Conservation (phyloP, 2,329 filamentous ascomycete genomes). For the Mollisia scopiformis region DNA sequence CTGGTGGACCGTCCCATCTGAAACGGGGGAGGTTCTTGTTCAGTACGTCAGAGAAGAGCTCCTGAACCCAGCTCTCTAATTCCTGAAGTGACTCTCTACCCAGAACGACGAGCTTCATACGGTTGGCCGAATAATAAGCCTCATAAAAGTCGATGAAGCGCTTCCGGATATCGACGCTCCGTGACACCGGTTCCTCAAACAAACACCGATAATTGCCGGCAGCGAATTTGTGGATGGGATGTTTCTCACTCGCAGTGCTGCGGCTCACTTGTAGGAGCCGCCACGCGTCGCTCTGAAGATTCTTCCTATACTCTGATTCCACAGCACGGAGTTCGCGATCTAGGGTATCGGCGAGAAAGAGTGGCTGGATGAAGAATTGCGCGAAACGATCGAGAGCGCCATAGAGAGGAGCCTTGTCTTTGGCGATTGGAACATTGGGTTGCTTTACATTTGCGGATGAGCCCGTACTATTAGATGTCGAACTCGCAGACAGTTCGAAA, state of each 20-base stretch:
- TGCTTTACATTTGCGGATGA: too few relatives aligned
- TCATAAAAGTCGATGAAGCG: conserved; percentile 75
- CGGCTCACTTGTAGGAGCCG: conserved; percentile 71
- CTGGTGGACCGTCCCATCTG: conserved; percentile 64
- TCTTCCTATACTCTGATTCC: conserved; percentile 80
- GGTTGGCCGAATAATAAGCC: conserved; percentile 72
- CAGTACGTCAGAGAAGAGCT: conserved; percentile 66
- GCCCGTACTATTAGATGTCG: too few relatives aligned
- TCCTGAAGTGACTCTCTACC: conserved; percentile 68
- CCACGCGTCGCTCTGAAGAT: conserved; percentile 73
- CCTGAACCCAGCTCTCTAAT: conserved; percentile 67
- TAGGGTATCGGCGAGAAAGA: conserved; percentile 70
- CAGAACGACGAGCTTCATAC: conserved; percentile 72
- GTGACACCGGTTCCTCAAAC: conserved; percentile 66
- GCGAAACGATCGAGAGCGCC: conserved; percentile 74
- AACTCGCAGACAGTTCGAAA: conserved; percentile 62
- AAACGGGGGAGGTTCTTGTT: conserved; percentile 68
- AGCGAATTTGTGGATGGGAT: conserved; percentile 73
- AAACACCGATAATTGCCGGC: conserved; percentile 72
- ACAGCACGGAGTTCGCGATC: conserved; percentile 72
- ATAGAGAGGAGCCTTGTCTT: conserved; percentile 74
- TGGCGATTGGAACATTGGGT: too few relatives aligned
- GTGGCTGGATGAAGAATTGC: conserved; percentile 72
- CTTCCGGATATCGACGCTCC: conserved; percentile 68
- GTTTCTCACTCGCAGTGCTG: conserved; percentile 66